A percentile compares a stretch with the other conserved stretches of the same genome.
phyloP scores from a whole-genome alignment of 1,139 yeast genomes.

The Debaryomycetaceae sp. region DNA sequence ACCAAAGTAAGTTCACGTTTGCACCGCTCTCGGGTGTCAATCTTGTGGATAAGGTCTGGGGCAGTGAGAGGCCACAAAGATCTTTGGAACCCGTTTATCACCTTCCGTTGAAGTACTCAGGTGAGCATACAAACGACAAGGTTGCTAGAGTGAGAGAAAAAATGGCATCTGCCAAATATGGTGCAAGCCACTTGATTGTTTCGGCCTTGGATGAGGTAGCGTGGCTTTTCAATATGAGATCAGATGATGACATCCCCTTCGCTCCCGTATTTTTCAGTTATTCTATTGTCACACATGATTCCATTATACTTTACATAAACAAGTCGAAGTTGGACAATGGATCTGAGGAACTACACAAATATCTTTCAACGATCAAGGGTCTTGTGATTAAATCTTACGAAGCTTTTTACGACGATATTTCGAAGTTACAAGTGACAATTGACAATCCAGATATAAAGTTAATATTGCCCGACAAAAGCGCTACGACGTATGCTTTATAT shows the following conservation, averaged over 20 bases:
- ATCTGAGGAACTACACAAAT: conserved; percentile 15
- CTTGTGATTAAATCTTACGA: conserved; percentile 29
- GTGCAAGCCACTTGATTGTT: conserved; percentile 31
- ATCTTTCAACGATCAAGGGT: conserved; percentile 25
- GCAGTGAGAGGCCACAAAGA: conserved; percentile 34
- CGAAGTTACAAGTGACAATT: conserved; percentile 18
- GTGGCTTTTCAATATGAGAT: conserved; percentile 51
- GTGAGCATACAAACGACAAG: conserved; percentile 37
- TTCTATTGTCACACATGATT: conserved; percentile 29
- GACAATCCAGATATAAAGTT: conserved; percentile 15
- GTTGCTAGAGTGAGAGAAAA: conserved; percentile 23
- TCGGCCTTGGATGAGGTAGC: conserved; percentile 53
- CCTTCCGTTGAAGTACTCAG: conserved; percentile 39
- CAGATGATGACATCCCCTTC: conserved; percentile 43
- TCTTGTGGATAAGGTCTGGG: conserved; percentile 43
- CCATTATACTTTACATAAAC: conserved; percentile 37
- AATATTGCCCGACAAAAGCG: conserved; percentile 29
- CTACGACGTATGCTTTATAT: conserved; percentile 33
- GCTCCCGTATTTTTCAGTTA: conserved; percentile 53
- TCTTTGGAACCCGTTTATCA: conserved; percentile 38
- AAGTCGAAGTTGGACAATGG: conserved; percentile 25
- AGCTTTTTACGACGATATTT: conserved; percentile 30
- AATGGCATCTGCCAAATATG: conserved; percentile 14
- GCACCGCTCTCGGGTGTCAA: conserved; percentile 29
- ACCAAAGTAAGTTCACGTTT: conserved; percentile 22